A percentile compares a stretch with the other conserved stretches of the same genome.
Evolutionary conservation across 1,139 yeast species (phyloP).

Genomic region (Torulaspora globosa): DNA sequence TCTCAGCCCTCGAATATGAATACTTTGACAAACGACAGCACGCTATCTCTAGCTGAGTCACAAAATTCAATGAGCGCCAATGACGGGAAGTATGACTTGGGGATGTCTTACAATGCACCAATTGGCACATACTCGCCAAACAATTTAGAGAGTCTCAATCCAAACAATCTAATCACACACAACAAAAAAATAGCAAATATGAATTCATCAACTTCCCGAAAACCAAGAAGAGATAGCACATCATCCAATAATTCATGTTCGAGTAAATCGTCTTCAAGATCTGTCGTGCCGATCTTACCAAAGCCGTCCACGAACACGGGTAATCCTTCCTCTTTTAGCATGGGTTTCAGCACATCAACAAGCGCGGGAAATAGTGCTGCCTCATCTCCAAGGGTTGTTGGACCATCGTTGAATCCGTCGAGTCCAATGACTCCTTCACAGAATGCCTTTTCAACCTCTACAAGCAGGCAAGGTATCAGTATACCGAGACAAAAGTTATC

Average conservation of each 20-base stretch:
- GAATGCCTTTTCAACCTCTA: slow-evolving; percentile 22
- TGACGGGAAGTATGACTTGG: slow-evolving; percentile 6
- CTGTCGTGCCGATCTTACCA: slow-evolving; percentile 37
- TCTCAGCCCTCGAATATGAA: not conserved
- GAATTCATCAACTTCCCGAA: slow-evolving; percentile 10
- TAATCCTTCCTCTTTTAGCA: slow-evolving; percentile 12
- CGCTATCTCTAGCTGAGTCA: not conserved
- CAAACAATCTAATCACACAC: slow-evolving; percentile 21
- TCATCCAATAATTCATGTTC: slow-evolving; percentile 33
- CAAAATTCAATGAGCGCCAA: not conserved
- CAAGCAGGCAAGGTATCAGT: slow-evolving; percentile 26
- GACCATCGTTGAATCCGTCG: slow-evolving; percentile 16
- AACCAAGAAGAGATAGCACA: slow-evolving; percentile 32
- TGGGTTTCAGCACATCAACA: slow-evolving; percentile 11
- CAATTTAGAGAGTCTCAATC: slow-evolving; percentile 15
- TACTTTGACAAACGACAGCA: not conserved
- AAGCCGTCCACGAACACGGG: slow-evolving; percentile 29
- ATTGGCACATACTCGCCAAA: slow-evolving; percentile 2
- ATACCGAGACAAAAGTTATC: slow-evolving; percentile 33
- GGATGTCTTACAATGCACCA: slow-evolving; percentile 6
- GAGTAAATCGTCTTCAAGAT: slow-evolving; percentile 33
- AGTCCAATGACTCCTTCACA: slow-evolving; percentile 25
- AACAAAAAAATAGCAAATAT: slow-evolving; percentile 17
- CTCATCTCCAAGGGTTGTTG: slow-evolving; percentile 30
- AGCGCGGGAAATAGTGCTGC: slow-evolving; percentile 32